Percentiles rank a stretch among this genome's conserved stretches.
Conservation (phyloP, 176 grass and related monocot genomes). For the Aegilops sharonensis region DNA sequence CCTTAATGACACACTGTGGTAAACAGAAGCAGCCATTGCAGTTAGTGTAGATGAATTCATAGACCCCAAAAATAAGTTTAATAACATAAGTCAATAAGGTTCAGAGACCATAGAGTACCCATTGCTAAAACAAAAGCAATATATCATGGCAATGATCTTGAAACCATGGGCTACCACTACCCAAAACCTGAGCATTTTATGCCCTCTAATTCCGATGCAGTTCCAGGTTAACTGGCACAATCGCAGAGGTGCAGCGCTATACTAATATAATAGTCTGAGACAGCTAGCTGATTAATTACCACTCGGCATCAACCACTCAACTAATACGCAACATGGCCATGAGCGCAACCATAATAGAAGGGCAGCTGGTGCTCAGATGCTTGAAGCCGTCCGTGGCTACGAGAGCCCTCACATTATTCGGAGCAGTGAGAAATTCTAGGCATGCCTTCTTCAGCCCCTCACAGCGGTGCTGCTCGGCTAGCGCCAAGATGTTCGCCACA, state of each 20-base stretch:
- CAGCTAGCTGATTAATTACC: not conserved
- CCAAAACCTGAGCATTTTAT: not conserved
- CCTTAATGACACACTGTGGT: no score
- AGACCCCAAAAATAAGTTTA: not conserved
- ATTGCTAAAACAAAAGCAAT: not conserved
- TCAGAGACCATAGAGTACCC: not conserved
- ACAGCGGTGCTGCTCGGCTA: not conserved
- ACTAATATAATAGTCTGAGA: not conserved
- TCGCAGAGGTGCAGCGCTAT: not conserved
- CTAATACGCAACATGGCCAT: not conserved
- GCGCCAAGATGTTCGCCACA: not conserved
- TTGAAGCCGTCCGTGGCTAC: not conserved
- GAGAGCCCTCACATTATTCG: not conserved
- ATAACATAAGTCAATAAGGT: not conserved
- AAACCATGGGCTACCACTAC: not conserved
- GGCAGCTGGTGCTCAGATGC: not conserved
- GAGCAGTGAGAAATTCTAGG: not conserved
- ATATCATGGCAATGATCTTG: not conserved
- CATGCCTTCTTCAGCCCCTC: not conserved
- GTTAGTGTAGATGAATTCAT: no score
- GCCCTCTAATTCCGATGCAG: not conserved
- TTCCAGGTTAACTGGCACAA: not conserved
- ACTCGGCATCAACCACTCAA: not conserved
- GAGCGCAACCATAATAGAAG: not conserved
- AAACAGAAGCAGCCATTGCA: not conserved